These are phyloP conservation scores for Diaporthe batatas DNA, from an alignment of 2,329 filamentous ascomycete genomes.

Conservation along the genomic window DNA sequence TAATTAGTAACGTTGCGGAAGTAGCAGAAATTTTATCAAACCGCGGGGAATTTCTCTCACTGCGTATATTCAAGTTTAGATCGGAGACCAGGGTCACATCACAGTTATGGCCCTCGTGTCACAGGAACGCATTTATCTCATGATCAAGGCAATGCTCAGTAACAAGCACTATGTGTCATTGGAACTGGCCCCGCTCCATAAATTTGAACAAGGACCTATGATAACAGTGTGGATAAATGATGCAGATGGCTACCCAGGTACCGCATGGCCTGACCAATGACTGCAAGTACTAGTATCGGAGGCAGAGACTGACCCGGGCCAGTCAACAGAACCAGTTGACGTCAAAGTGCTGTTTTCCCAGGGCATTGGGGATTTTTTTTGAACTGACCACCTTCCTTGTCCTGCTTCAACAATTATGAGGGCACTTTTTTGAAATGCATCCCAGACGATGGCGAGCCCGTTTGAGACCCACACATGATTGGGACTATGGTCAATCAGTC, in stretches of 20 bases:
- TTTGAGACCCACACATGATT: too few species aligned
- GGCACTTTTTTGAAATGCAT: too few species aligned
- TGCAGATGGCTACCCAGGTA: not conserved
- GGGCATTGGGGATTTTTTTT: too few species aligned
- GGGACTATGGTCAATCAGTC: not conserved
- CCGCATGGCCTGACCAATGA: not conserved
- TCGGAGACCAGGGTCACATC: too few species aligned
- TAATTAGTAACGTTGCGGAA: too few species aligned
- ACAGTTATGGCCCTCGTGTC: not conserved
- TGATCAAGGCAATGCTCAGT: not conserved
- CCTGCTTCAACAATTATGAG: too few species aligned
- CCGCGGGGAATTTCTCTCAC: not conserved
- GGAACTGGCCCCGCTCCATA: slow-evolving; percentile 8
- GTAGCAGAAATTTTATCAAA: not conserved
- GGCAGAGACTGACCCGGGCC: too few species aligned
- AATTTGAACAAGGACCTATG: not conserved
- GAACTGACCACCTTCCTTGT: not conserved
- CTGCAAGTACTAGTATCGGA: too few species aligned
- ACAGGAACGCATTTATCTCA: too few species aligned
- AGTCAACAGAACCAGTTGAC: not conserved
- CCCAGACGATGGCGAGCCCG: not conserved
- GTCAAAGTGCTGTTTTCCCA: not conserved
- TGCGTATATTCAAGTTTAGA: not conserved
- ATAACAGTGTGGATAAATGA: not conserved
- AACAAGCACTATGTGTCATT: not conserved